Base-by-base conservation (phyloP, 148 eudicot genomes). In the Suaeda aralocaspica region DNA sequence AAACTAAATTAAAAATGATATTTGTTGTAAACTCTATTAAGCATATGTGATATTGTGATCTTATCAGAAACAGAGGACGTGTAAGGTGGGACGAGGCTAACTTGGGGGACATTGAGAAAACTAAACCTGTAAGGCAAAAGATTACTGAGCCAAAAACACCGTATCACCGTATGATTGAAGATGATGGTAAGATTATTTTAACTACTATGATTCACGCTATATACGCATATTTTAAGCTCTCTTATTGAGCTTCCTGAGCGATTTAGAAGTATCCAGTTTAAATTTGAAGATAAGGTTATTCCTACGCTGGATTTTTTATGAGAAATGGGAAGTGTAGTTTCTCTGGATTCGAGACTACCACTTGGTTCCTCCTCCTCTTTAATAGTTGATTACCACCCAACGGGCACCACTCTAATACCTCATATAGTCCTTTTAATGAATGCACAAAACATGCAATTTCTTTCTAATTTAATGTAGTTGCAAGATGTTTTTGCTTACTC, bases 91-190 rank as follows among this genome's bases (percentile, higher is more conserved):
- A 93, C 84, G 98, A 93, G 70, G 82, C 75, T 28, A 93, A 93
- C 77, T 71, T 93, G 70, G 93, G 74, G 21, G 94, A 93, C 31
- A 93, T 93, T 69, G 98, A 93, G 85, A 89, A 80, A 77, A 87
- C 88, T 67, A 93, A 93, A 79, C 98, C 98, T 24, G 96, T 87
- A 31, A 90, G 98, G 72, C 96, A 93, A 83, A 92, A 92, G 78
- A 90, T 90, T 56, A 92, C 94, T 21, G 98, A 92, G 80, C 98
- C 98, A 41, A 92, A 92, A 87, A 92, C 98, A 42, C 98, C 98
- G 52, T 92, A 86, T 79, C 98, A 90, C 79, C 87, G 78, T 44
- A 86, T 84, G 89, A 73, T 85, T 70, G 98, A 88, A 61, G 88
- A 84, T 74, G 94, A 90, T 72, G 92, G 91, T 88, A 72, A 41